Evolutionary conservation across 768 basidiomycete species (phyloP), one percentile per base, ranked within the genome.

Genomic region (Epithele typhae): DNA sequence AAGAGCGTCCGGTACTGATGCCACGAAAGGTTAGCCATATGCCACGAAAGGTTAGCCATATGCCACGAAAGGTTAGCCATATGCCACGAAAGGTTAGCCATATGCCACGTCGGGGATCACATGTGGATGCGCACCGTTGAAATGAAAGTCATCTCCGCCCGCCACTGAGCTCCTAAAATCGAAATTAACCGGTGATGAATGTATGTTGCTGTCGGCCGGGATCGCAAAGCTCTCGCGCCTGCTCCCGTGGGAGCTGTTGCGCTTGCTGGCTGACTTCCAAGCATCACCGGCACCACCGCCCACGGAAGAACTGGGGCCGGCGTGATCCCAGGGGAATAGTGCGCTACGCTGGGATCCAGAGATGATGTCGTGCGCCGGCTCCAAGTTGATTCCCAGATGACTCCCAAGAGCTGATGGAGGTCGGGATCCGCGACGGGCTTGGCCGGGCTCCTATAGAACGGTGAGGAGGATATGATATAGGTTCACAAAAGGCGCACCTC

Each of bases 271-370:
- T 4, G 43, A 39, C 4, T 70, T 76, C 34, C 69, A 70, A 39
- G 61, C 56, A 12, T 60, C 46, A 18, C 64, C 66, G 27, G 67
- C 69, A 15, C 58, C 65, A 21, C 64, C 76, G 25, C 58, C 54
- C 21, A 67, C 69, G 25, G 76, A 81, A 1, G 83, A 84, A 42
- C 82, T 86, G 33, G 69, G 71, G 3, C 81, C 84, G 4, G 75
- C 87, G 60, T 90, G 77, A 58, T 91, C 87, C 88, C 88, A 92
- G 5, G 89, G 88, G 59, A 89, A 89, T 24, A 90, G 59, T 8
- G 82, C 80, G 52, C 79, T 85, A 25, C 75, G 71, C 57, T 87
- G 86, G 17, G 85, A 86, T 23, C 70, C 76, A 37, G 69, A 67
- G 34, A 65, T 61, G 25, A 63, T 62, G 33, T 70, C 68, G 23